phyloP scores from a whole-genome alignment of 163 green algal species.

The Chlamydomonas reinhardtii region DNA sequence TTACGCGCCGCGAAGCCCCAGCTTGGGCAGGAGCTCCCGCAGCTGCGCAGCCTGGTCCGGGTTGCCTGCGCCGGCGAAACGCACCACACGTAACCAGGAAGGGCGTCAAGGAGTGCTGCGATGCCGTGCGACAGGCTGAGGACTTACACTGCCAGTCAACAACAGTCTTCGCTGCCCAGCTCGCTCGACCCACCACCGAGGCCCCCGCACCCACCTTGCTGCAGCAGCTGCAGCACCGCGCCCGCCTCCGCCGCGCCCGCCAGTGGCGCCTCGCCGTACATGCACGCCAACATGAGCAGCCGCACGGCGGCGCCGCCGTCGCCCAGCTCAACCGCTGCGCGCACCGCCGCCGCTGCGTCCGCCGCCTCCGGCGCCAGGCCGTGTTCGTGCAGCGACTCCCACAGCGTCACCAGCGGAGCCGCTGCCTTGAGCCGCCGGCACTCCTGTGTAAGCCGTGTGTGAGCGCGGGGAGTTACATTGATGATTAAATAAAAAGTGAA shows the following conservation, averaged over 20 bases:
- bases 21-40: constrained; percentile 9
- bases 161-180: too few species aligned
- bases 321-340: constrained; percentile 3
- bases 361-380: background rate
- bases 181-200: background rate
- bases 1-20: background rate
- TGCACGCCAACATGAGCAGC: constrained; percentile 7
- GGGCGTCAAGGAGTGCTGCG: too few species aligned
- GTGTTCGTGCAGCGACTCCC: constrained; percentile 36
- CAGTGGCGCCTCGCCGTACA: constrained; percentile 21
- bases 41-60: constrained; percentile 6
- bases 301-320: constrained; percentile 13
- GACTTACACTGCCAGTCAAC: too few species aligned
- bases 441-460: background rate
- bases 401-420: constrained; percentile 37
- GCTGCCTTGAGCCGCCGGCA: constrained; percentile 5
- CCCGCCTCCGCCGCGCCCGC: background rate
- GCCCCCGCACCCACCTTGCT: background rate
- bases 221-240: constrained; percentile 24
- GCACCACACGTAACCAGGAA: background rate
- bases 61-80: background rate
- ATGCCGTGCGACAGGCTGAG: too few species aligned
- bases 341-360: constrained; percentile 5
- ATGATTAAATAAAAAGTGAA: too few species aligned
- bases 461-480: background rate